phyloP scores from a whole-genome alignment of 768 basidiomycete genomes.

The Trametes coccinea region DNA sequence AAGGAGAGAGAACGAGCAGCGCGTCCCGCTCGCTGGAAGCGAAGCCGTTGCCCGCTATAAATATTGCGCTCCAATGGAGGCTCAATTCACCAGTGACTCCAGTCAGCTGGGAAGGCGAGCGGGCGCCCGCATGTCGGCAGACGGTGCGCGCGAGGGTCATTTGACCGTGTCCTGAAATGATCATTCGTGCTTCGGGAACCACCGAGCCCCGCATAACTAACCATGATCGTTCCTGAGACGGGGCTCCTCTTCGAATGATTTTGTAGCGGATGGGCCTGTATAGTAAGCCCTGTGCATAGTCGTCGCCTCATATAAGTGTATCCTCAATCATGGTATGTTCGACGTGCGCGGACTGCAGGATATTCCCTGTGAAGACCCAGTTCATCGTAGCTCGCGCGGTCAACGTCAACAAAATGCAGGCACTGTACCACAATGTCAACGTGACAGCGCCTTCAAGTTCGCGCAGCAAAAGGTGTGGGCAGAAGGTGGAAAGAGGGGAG shows the following conservation, averaged over 20 bases:
- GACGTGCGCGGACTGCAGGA: too few relatives aligned
- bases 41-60: not conserved
- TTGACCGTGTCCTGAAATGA: conserved; percentile 1
- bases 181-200: not conserved
- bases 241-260: too few relatives aligned
- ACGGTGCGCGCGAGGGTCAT: not conserved
- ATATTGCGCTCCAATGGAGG: not conserved
- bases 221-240: not conserved
- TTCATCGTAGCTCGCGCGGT: too few relatives aligned
- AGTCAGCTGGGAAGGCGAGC: not conserved
- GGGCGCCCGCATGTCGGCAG: not conserved
- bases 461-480: too few relatives aligned
- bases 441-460: too few relatives aligned
- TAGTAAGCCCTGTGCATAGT: too few relatives aligned
- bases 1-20: not conserved
- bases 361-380: too few relatives aligned
- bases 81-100: not conserved
- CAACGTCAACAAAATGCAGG: too few relatives aligned
- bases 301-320: too few relatives aligned
- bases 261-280: not conserved
- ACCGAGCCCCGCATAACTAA: not conserved
- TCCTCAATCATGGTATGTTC: too few relatives aligned
- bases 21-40: not conserved
- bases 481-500: too few relatives aligned
- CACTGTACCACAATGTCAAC: too few relatives aligned